Evolutionary conservation across 2,329 filamentous ascomycete genomes (phyloP).

Genomic region (Fusarium sp.): DNA sequence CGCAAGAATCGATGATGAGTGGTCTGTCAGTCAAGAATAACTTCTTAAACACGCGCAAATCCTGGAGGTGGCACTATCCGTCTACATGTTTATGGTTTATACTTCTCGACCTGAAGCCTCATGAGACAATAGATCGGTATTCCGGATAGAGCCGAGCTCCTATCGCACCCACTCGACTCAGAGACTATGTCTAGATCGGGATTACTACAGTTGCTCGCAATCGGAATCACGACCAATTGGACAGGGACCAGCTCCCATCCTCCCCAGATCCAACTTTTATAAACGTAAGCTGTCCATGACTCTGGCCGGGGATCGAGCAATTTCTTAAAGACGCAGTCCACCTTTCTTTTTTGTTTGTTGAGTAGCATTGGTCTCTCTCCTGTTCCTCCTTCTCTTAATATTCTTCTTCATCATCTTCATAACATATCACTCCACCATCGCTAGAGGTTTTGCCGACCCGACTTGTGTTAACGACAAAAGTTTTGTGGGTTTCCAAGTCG

Average conservation of each 20-base stretch:
- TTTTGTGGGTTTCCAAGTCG: slow-evolving; percentile 23
- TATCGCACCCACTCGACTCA: slow-evolving; percentile 47
- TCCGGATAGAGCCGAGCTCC: slow-evolving; percentile 37
- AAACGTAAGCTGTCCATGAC: slow-evolving; percentile 47
- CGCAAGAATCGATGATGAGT: slow-evolving; percentile 15
- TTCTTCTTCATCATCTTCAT: not conserved
- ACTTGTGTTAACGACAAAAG: slow-evolving; percentile 4
- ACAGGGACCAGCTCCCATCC: slow-evolving; percentile 33
- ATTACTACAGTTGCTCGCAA: slow-evolving; percentile 43
- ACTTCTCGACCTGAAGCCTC: slow-evolving; percentile 10
- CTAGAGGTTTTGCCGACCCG: not conserved
- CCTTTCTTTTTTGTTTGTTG: slow-evolving; percentile 10
- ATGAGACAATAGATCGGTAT: slow-evolving; percentile 32
- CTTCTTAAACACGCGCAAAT: slow-evolving; percentile 1
- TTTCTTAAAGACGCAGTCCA: slow-evolving; percentile 33
- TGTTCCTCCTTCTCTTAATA: not conserved
- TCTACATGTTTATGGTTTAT: not conserved
- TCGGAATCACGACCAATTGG: slow-evolving; percentile 46
- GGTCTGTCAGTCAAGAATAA: not conserved
- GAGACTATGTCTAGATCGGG: slow-evolving; percentile 49
- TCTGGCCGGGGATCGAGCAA: slow-evolving; percentile 28
- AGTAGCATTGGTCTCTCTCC: slow-evolving; percentile 4
- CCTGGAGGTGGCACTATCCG: not conserved
- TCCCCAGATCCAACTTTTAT: slow-evolving; percentile 46
- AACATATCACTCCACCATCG: not conserved